Conservation (phyloP, 441 rosid species). For the Syzygium malaccense region DNA sequence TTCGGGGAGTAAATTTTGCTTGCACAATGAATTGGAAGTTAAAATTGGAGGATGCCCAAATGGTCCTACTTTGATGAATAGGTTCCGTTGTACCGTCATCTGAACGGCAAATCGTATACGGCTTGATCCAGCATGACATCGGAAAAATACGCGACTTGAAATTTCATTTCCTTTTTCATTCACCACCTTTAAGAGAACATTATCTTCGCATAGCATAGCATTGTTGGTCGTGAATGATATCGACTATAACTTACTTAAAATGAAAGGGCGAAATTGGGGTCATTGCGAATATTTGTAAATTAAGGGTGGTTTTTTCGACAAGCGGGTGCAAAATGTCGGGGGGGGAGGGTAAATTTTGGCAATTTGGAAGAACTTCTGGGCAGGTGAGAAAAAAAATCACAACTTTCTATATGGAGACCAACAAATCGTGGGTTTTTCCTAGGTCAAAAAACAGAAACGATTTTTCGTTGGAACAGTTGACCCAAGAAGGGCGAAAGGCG, state of each 20-base stretch:
- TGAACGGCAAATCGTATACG: accelerated
- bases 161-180: neutral
- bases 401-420: neutral
- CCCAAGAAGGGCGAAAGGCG: neutral
- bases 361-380: neutral
- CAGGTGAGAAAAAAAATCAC: neutral
- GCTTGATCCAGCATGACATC: accelerated
- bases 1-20: neutral
- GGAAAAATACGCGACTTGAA: accelerated
- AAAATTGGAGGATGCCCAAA: neutral
- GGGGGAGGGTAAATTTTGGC: neutral
- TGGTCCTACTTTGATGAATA: neutral
- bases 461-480: neutral
- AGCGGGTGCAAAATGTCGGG: neutral
- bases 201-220: accelerated
- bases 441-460: neutral
- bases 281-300: neutral
- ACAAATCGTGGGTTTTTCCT: neutral
- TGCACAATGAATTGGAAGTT: neutral
- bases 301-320: neutral
- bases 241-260: neutral
- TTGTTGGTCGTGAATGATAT: accelerated
- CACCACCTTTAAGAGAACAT: accelerated
- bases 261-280: neutral
- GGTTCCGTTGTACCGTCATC: too few species aligned